Evolutionary conservation across 331 rosid genomes (phyloP).

Genomic region (Quercus tomentella): DNA sequence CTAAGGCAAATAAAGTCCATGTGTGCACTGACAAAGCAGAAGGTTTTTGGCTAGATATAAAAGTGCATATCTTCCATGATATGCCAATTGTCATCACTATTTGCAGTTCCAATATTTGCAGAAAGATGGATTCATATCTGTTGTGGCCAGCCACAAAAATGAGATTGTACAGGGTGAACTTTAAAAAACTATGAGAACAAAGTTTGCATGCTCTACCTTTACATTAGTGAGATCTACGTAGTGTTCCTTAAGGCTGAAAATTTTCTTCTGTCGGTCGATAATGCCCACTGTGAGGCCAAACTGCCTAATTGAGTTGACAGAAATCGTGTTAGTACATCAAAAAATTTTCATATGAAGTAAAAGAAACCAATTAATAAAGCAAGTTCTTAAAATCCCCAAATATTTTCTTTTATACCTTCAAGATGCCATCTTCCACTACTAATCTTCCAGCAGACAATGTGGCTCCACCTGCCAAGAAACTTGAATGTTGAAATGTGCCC

Average conservation of each 20-base stretch:
- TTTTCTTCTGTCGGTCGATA: conserved; percentile 86
- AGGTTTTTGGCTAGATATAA: neutral
- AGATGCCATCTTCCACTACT: conserved; percentile 55
- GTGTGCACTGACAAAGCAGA: neutral
- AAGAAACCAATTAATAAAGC: neutral
- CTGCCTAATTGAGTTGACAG: conserved; percentile 40
- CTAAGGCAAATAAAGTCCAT: neutral
- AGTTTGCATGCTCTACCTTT: conserved; percentile 38
- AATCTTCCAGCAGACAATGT: conserved; percentile 82
- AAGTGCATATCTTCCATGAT: neutral
- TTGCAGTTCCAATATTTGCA: neutral
- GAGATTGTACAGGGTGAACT: too few relatives aligned
- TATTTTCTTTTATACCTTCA: conserved; percentile 45
- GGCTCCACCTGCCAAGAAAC: conserved; percentile 90
- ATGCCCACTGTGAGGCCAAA: conserved; percentile 96
- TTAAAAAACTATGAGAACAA: neutral
- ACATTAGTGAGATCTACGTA: conserved; percentile 69
- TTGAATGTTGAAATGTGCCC: conserved; percentile 93
- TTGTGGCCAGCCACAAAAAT: neutral
- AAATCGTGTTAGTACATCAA: conserved; percentile 5
- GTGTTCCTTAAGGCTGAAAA: conserved; percentile 54
- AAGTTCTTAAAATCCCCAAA: neutral
- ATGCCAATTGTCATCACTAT: neutral
- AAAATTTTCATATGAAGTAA: neutral
- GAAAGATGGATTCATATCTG: too few relatives aligned